Conservation (phyloP, 345 rosid genomes). For the Aquilaria sinensis region DNA sequence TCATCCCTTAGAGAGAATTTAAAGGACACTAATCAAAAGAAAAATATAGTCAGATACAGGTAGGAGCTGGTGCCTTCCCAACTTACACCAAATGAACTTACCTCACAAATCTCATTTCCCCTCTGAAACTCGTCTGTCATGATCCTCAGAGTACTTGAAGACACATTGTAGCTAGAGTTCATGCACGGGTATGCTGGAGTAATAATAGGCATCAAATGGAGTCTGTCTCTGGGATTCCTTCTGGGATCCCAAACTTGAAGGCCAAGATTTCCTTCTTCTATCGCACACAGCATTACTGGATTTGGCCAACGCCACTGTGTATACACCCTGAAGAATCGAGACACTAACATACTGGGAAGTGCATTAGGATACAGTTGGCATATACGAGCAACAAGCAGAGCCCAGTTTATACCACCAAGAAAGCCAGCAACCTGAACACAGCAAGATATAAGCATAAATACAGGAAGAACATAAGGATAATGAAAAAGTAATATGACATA, state of each 20-base stretch:
- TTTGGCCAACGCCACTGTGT: conserved; percentile 99
- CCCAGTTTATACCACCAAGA: conserved; percentile 99
- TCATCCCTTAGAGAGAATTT: not conserved
- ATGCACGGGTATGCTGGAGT: conserved; percentile 98
- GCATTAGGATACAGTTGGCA: conserved; percentile 99
- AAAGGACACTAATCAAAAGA: not conserved
- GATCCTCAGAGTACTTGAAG: conserved; percentile 78
- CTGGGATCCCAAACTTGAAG: conserved; percentile 98
- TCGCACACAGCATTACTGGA: conserved; percentile 87
- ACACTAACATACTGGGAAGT: conserved; percentile 80
- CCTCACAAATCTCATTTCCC: conserved; percentile 94
- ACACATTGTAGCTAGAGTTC: conserved; percentile 98
- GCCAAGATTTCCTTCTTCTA: conserved; percentile 86
- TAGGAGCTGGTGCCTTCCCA: too few species aligned
- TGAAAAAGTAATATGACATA: conserved; percentile 10
- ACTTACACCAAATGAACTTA: conserved; percentile 24
- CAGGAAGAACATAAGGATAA: conserved; percentile 3
- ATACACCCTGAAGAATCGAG: conserved; percentile 92
- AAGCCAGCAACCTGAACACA: conserved; percentile 81
- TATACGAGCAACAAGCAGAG: conserved; percentile 97
- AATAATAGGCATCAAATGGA: conserved; percentile 94
- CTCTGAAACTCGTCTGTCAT: conserved; percentile 93
- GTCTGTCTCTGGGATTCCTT: conserved; percentile 74
- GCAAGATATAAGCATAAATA: conserved; percentile 3
- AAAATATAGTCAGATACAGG: not conserved